These are phyloP conservation scores for Lactarius pseudohatsudake DNA, from an alignment of 768 basidiomycete genomes.

Conservation along the genomic window DNA sequence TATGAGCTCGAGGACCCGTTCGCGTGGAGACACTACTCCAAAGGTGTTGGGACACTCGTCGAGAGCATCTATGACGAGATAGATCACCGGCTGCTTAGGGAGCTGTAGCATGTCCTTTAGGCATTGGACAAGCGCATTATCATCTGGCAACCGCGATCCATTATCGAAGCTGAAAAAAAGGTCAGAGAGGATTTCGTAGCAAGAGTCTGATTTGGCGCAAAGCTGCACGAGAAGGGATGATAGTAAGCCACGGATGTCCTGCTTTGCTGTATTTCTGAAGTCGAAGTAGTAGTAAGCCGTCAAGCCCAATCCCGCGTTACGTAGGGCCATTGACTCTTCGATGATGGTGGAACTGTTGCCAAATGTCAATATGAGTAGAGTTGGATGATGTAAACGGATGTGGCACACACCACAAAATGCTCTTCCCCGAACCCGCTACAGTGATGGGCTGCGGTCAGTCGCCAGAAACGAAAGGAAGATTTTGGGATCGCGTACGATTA, in stretches of 20 bases:
- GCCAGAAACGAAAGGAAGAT: fast-evolving
- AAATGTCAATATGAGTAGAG: not conserved
- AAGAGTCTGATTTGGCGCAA: slow-evolving; percentile 1
- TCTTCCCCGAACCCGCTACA: not conserved
- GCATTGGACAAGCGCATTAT: not conserved
- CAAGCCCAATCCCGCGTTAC: not conserved
- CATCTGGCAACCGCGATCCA: not conserved
- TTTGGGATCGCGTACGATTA: not conserved
- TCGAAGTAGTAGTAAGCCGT: slow-evolving; percentile 6
- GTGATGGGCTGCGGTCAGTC: not conserved
- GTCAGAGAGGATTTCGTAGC: not conserved
- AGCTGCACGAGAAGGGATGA: slow-evolving; percentile 5
- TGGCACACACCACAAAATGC: not conserved
- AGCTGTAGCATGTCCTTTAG: not conserved
- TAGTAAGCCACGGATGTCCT: not conserved
- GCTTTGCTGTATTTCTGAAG: slow-evolving; percentile 2
- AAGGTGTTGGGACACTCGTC: slow-evolving; percentile 12
- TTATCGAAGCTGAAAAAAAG: not conserved
- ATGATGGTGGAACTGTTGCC: not conserved
- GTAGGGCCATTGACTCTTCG: not conserved
- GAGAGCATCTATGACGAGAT: slow-evolving; percentile 9
- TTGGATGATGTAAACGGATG: fast-evolving
- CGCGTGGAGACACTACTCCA: not conserved
- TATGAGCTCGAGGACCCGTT: not conserved
- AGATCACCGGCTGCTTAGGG: not conserved